Percentiles rank a stretch among this genome's conserved stretches.
These are phyloP conservation scores for Carnegiea gigantea DNA, from an alignment of 179 eudicot species.

Conservation along the genomic window DNA sequence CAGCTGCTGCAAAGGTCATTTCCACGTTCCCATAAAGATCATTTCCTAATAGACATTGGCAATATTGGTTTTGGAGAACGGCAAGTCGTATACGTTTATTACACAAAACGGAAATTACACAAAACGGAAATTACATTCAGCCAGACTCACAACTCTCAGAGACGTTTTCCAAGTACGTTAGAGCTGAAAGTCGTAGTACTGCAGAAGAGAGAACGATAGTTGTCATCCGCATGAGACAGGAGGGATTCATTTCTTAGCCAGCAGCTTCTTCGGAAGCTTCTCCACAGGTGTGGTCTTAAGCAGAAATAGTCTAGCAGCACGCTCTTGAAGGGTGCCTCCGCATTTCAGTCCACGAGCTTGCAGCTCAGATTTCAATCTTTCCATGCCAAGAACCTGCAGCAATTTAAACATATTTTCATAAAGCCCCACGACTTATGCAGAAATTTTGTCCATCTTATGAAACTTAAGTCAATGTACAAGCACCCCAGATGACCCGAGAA, in stretches of 20 bases:
- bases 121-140: slow-evolving; percentile 8
- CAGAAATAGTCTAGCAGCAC: slow-evolving; percentile 90
- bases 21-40: no score
- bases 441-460: not conserved
- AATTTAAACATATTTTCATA: not conserved
- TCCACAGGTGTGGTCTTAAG: slow-evolving; percentile 86
- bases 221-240: not conserved
- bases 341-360: slow-evolving; percentile 81
- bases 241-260: slow-evolving; percentile 78
- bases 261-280: slow-evolving; percentile 86
- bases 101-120: slow-evolving; percentile 8
- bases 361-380: slow-evolving; percentile 77
- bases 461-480: not conserved
- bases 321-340: slow-evolving; percentile 92
- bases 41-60: not conserved
- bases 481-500: not conserved
- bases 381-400: slow-evolving; percentile 83
- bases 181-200: slow-evolving; percentile 12
- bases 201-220: not conserved
- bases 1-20: no score
- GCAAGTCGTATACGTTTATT: slow-evolving; percentile 1
- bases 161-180: slow-evolving; percentile 6
- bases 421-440: not conserved
- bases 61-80: not conserved
- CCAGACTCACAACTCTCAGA: not conserved